Percentiles rank a stretch among this genome's conserved stretches.
Evolutionary conservation across 257 asterid genomes (phyloP).

Genomic region (Avicennia marina): DNA sequence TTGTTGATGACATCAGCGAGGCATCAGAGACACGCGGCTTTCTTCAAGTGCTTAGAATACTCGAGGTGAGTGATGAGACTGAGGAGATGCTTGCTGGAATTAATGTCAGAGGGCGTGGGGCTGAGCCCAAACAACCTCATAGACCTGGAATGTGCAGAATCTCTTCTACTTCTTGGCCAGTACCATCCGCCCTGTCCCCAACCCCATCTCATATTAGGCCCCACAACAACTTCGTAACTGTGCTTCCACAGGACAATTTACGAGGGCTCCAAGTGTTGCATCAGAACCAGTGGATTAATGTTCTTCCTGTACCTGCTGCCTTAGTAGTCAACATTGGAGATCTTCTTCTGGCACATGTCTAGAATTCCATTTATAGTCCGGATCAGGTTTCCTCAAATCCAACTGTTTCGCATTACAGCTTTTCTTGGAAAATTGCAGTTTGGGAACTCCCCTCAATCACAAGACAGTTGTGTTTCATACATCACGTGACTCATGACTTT

Average conservation of each 20-base stretch:
- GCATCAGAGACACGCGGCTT: constrained; percentile 31
- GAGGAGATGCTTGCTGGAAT: constrained; percentile 28
- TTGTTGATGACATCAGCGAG: constrained; percentile 12
- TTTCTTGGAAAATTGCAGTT: no score
- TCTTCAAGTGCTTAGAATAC: constrained; percentile 35
- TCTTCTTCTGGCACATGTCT: no score
- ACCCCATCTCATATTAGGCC: constrained; percentile 38
- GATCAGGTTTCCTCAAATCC: no score
- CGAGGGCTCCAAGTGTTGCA: constrained; percentile 54
- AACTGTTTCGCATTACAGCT: no score
- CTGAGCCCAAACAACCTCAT: no score
- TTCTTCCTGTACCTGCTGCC: constrained; percentile 38
- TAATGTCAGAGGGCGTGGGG: constrained; percentile 39
- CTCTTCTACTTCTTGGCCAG: constrained; percentile 23
- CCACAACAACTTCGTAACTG: constrained; percentile 25
- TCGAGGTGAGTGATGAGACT: constrained; percentile 23
- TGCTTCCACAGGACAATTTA: constrained; percentile 37
- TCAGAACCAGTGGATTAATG: constrained; percentile 39
- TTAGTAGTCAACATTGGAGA: no score
- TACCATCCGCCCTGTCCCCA: constrained; percentile 55
- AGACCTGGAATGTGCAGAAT: constrained; percentile 37
- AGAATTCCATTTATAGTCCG: no score
- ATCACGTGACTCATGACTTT: no score
- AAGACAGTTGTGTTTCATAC: no score
- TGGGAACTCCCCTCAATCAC: no score